A percentile compares a stretch with the other conserved stretches of the same genome.
These are phyloP conservation scores for Microthlaspi erraticum DNA, from an alignment of 345 rosid species.

Conservation along the genomic window DNA sequence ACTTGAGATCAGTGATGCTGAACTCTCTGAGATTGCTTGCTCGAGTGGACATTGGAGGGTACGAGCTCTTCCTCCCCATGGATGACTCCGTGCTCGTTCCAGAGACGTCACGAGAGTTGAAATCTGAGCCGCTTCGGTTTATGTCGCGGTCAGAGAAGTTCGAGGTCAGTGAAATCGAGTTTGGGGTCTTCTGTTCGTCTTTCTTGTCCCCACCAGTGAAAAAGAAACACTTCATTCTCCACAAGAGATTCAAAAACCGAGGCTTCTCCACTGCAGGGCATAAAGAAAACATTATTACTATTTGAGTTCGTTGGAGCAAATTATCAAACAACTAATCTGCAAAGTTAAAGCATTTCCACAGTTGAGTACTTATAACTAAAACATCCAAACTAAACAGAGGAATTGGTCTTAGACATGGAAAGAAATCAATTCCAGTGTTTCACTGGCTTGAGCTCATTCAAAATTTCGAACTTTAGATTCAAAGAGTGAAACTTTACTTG, in stretches of 20 bases:
- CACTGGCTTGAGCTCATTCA: not conserved
- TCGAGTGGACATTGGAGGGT: constrained; percentile 55
- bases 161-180: constrained; percentile 48
- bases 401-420: constrained; percentile 12
- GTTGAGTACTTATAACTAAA: not conserved
- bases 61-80: constrained; percentile 57
- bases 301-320: constrained; percentile 11
- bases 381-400: constrained; percentile 1
- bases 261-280: constrained; percentile 44
- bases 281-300: constrained; percentile 6
- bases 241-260: constrained; percentile 29
- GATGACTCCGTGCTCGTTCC: constrained; percentile 66
- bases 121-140: constrained; percentile 61
- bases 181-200: constrained; percentile 57
- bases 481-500: constrained; percentile 3
- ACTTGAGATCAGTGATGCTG: constrained; percentile 74
- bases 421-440: constrained; percentile 1
- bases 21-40: constrained; percentile 72
- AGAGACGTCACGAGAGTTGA: constrained; percentile 66
- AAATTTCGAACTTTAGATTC: not conserved
- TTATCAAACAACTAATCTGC: constrained; percentile 26
- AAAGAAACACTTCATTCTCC: constrained; percentile 76
- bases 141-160: constrained; percentile 53
- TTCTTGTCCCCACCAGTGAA: constrained; percentile 60
- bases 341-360: constrained; percentile 2